phyloP scores from a whole-genome alignment of 192 early-diverging fungal species.

The Lobulomyces angularis region DNA sequence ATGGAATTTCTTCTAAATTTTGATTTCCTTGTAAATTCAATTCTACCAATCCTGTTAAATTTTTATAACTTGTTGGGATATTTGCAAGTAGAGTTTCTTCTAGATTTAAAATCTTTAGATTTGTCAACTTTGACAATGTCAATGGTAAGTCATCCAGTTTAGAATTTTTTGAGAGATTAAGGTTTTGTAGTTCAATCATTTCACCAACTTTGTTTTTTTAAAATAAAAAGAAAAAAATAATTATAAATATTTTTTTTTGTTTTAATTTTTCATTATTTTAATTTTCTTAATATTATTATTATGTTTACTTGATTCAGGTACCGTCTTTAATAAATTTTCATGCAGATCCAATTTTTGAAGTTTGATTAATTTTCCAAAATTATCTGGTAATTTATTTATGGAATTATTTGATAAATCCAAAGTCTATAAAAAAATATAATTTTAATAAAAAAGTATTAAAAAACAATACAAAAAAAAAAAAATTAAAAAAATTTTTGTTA shows the following conservation, averaged over 20 bases:
- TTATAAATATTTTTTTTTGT: slow-evolving; percentile 8
- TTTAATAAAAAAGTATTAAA: not conserved
- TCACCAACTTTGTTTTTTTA: slow-evolving; percentile 17
- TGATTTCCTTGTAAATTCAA: slow-evolving; percentile 26
- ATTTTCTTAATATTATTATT: not conserved
- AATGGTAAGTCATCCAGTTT: slow-evolving; percentile 30
- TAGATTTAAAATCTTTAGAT: slow-evolving; percentile 19
- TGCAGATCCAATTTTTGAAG: slow-evolving; percentile 14
- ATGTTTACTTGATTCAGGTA: slow-evolving; percentile 19
- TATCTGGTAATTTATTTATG: slow-evolving; percentile 17
- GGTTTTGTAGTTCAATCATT: slow-evolving; percentile 22
- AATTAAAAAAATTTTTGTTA: slow-evolving; percentile 7
- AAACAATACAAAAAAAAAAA: slow-evolving; percentile 13
- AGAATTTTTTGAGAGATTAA: slow-evolving; percentile 30
- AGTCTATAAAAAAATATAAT: slow-evolving; percentile 5
- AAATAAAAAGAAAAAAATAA: not conserved
- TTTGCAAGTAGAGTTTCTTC: slow-evolving; percentile 21
- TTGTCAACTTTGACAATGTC: slow-evolving; percentile 9
- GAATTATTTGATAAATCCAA: slow-evolving; percentile 20
- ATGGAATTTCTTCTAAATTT: slow-evolving; percentile 31
- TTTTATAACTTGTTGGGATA: slow-evolving; percentile 23
- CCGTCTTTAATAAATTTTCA: slow-evolving; percentile 14
- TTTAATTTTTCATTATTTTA: not conserved
- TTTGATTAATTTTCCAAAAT: slow-evolving; percentile 10
- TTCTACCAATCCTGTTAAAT: slow-evolving; percentile 23